A percentile compares a stretch with the other conserved stretches of the same genome.
phyloP scores from a whole-genome alignment of 352 stramenopile genomes.

The Globisporangium megalacanthum region DNA sequence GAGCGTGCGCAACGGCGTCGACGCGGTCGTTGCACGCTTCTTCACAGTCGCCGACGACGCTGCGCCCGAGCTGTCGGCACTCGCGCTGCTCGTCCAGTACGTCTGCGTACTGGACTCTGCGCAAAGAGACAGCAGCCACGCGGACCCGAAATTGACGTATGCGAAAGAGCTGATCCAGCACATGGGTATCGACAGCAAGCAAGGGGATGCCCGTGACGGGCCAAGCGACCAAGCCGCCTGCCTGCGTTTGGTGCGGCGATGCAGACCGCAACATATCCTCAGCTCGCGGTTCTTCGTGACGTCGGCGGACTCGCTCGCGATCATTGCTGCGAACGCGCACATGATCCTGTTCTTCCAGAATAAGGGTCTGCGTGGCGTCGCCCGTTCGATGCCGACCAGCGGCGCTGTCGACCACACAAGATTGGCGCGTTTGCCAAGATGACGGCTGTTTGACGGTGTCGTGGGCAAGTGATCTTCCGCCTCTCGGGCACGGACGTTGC shows the following conservation, averaged over 20 bases:
- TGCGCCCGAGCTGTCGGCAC: no score
- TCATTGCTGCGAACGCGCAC: constrained; percentile 97
- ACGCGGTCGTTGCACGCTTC: no score
- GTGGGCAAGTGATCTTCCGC: constrained; percentile 93
- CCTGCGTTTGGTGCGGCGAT: constrained; percentile 97
- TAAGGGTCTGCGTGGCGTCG: constrained; percentile 91
- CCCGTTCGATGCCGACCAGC: constrained; percentile 98
- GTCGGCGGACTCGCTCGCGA: constrained; percentile 96
- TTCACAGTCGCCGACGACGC: no score
- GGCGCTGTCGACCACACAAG: constrained; percentile 95
- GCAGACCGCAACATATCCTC: constrained; percentile 99
- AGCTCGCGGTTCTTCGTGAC: constrained; percentile 98
- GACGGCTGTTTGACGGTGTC: constrained; percentile 58
- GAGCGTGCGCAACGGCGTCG: no score
- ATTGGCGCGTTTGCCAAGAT: constrained; percentile 67
- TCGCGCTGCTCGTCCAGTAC: no score
- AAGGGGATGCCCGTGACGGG: constrained; percentile 69
- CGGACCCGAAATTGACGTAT: constrained; percentile 99
- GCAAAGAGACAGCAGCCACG: constrained; percentile 92
- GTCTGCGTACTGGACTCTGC: no score
- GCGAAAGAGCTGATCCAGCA: constrained; percentile 94
- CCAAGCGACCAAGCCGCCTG: constrained; percentile 59
- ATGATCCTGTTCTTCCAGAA: constrained; percentile 96
- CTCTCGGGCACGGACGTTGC: constrained; percentile 97
- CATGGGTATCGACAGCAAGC: constrained; percentile 92